phyloP scores from a whole-genome alignment of 2,329 filamentous ascomycete species.

The Bipolaris oryzae region DNA sequence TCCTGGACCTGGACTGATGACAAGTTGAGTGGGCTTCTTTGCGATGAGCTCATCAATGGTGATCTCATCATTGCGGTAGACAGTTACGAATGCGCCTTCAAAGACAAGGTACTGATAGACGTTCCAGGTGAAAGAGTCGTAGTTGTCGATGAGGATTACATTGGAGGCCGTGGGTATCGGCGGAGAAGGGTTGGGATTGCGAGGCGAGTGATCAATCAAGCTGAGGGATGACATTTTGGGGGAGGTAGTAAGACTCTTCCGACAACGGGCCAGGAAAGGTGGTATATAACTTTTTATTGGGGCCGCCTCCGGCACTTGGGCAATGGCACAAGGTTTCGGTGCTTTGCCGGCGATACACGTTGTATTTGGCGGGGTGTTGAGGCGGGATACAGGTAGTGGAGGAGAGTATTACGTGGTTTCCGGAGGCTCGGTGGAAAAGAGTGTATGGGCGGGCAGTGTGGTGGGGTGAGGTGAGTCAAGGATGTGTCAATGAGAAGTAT shows the following conservation, averaged over 20 bases:
- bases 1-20: slow-evolving; percentile 92
- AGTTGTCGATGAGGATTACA: slow-evolving; percentile 96
- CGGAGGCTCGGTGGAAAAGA: neutral
- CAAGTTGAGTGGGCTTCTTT: slow-evolving; percentile 87
- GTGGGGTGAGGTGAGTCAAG: slow-evolving; percentile 31
- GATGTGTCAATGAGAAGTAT: slow-evolving; percentile 9
- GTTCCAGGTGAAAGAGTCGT: slow-evolving; percentile 99
- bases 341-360: slow-evolving; percentile 4
- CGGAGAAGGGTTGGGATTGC: slow-evolving; percentile 75
- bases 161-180: slow-evolving; percentile 83
- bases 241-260: neutral
- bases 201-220: slow-evolving; percentile 82
- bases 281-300: slow-evolving; percentile 2
- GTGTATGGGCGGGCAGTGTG: neutral
- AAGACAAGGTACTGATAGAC: slow-evolving; percentile 97
- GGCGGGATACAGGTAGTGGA: neutral
- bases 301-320: slow-evolving; percentile 1
- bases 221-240: slow-evolving; percentile 53
- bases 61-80: slow-evolving; percentile 91
- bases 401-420: neutral
- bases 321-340: neutral
- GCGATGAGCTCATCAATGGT: slow-evolving; percentile 81
- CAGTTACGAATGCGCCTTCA: slow-evolving; percentile 90
- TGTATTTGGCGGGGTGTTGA: neutral
- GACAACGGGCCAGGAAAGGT: neutral